phyloP scores from a whole-genome alignment of 2,329 filamentous ascomycete species.

The Aotearoamyces nothofagi region DNA sequence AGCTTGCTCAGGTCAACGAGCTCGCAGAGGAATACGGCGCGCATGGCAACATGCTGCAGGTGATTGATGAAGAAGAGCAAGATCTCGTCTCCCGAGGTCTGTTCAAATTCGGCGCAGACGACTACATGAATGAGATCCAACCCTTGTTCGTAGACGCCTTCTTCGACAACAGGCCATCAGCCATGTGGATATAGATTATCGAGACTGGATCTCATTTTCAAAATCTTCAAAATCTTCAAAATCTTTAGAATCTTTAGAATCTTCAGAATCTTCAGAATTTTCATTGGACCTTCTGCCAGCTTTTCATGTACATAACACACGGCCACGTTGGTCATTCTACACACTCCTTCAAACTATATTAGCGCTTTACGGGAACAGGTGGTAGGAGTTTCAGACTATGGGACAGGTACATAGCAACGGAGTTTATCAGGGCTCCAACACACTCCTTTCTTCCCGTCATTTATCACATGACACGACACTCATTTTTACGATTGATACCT shows the following conservation, averaged over 20 bases:
- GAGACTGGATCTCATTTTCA: constrained; percentile 3
- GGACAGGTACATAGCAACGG: no score
- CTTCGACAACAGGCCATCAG: constrained; percentile 10
- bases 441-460: no score
- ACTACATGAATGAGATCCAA: constrained; percentile 73
- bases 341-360: constrained; percentile 8
- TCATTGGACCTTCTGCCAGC: neutral
- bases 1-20: constrained; percentile 85
- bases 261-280: constrained; percentile 1
- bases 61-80: constrained; percentile 58
- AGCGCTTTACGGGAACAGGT: no score
- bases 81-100: constrained; percentile 57
- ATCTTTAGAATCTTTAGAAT: no score
- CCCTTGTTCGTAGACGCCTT: constrained; percentile 29
- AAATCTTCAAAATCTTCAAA: no score
- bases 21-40: constrained; percentile 77
- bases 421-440: no score
- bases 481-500: no score
- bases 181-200: constrained; percentile 16
- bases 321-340: constrained; percentile 2
- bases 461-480: no score
- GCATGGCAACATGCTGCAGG: constrained; percentile 35
- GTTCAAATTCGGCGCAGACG: constrained; percentile 58
- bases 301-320: constrained; percentile 13
- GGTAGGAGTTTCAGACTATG: no score